Evolutionary conservation across 2,329 filamentous ascomycete species (phyloP), one percentile per base, ranked within the genome.

Genomic region (Phialocephala sp.): DNA sequence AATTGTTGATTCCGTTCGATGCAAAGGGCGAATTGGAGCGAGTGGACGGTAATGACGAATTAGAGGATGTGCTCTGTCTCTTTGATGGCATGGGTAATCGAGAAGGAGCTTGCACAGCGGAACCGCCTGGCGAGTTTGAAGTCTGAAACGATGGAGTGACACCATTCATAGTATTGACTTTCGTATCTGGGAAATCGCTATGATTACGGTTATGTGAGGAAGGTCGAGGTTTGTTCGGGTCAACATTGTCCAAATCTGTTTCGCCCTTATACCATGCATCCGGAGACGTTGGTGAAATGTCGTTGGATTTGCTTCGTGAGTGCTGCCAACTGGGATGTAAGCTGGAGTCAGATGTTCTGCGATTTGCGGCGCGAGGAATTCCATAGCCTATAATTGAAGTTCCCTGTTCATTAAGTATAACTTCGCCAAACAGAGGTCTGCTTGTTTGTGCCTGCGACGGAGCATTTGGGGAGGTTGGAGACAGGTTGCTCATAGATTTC

Each of bases 381-480:
- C 89, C 89, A 78, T 87, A 88, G 5, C 87, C 88, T 60, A 82
- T 80, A 58, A 83, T 79, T 22, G 81, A 77, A 32, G 82, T 74
- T 70, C 85, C 82, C 72, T 81, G 82, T 70, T 87, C 83, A 43
- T 87, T 82, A n/a, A 87, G 84, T 35, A 88, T 79, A 70, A 94
- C 85, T 77, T 94, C 92, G 43, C 91, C 91, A 79, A 94, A 94
- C 22, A 94, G 79, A 41, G 91, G 85, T 67, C 84, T 84, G 62
- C 83, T 81, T 57, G 80, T 71, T 47, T 69, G 68, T 35, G 64
- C 32, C 59, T 67, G 62, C 32, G 27, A 32, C 6, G 66, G 66
- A 68, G 32, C 74, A 72, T 57, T 78, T 32, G 72, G 70, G 12
- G 71, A 67, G 12, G 71, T 68, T 32, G 78, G 78, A 35, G 79